Evolutionary conservation across 2,329 filamentous ascomycete species (phyloP).

Genomic region (Clonostachys sp.): DNA sequence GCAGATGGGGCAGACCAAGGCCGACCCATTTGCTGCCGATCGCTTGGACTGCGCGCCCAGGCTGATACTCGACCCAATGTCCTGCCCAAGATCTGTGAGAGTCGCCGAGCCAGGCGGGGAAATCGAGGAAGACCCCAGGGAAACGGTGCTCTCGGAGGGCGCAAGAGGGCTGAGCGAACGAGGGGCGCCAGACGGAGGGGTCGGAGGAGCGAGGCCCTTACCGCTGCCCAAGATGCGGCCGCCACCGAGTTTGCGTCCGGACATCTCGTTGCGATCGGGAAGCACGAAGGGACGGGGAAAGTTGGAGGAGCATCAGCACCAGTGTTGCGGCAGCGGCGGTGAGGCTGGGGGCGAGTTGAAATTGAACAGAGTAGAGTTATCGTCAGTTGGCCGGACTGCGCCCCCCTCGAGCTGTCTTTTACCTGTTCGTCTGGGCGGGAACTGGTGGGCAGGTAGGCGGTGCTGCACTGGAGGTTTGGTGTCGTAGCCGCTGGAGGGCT

Average conservation of each 20-base stretch:
- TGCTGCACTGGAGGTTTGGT: too few species aligned
- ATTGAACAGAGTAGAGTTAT: too few species aligned
- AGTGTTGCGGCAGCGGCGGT: too few species aligned
- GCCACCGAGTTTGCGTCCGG: constrained; percentile 82
- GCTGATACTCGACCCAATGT: constrained; percentile 77
- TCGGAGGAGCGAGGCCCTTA: constrained; percentile 69
- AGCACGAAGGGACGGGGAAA: too few species aligned
- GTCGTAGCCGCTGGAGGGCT: too few species aligned
- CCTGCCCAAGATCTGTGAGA: constrained; percentile 67
- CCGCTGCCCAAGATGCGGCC: constrained; percentile 87
- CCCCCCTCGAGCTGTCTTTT: too few species aligned
- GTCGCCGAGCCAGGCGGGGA: constrained; percentile 58
- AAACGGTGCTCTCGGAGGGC: constrained; percentile 68
- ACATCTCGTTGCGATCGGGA: constrained; percentile 47
- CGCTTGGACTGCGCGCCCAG: constrained; percentile 50
- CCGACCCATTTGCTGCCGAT: constrained; percentile 44
- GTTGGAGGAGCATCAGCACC: too few species aligned
- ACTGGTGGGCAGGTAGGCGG: too few species aligned
- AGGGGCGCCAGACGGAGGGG: constrained; percentile 24
- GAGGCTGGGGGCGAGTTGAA: too few species aligned
- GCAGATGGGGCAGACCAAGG: constrained; percentile 93
- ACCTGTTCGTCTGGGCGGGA: too few species aligned
- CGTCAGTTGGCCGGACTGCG: too few species aligned
- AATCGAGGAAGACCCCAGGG: constrained; percentile 65
- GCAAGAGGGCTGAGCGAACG: constrained; percentile 45